A percentile compares a stretch with the other conserved stretches of the same genome.
Evolutionary conservation across 768 basidiomycete genomes (phyloP).

Genomic region (Kwoniella pini): DNA sequence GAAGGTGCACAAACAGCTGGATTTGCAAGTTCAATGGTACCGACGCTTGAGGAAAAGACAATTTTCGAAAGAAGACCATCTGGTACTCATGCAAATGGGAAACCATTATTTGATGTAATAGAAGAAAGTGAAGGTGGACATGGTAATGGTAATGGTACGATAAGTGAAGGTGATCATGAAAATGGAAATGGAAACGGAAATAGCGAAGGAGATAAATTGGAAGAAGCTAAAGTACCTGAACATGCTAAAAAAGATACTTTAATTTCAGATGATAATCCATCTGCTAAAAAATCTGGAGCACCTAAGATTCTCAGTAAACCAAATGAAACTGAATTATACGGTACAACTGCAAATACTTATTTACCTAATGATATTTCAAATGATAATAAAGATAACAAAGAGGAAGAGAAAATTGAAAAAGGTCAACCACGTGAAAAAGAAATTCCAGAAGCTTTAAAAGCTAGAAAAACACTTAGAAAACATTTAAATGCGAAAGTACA

Average conservation of each 20-base stretch:
- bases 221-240: constrained; percentile 45
- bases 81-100: constrained; percentile 45
- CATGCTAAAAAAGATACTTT: constrained; percentile 46
- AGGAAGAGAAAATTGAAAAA: neutral
- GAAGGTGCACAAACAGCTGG: constrained; percentile 62
- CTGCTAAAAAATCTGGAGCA: constrained; percentile 36
- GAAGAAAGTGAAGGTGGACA: constrained; percentile 36
- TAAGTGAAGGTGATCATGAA: too few relatives aligned
- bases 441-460: constrained; percentile 60
- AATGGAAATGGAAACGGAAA: neutral
- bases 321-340: constrained; percentile 55
- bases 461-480: constrained; percentile 62
- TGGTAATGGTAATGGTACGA: constrained; percentile 1
- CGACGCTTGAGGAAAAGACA: constrained; percentile 70
- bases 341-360: constrained; percentile 63
- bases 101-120: constrained; percentile 48
- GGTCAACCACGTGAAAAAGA: constrained; percentile 53
- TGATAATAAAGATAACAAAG: constrained; percentile 56
- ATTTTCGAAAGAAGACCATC: constrained; percentile 61
- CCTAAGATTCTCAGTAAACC: constrained; percentile 36
- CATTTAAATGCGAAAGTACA: constrained; percentile 62
- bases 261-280: constrained; percentile 51
- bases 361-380: constrained; percentile 60
- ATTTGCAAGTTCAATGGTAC: constrained; percentile 66
- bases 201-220: constrained; percentile 5